These are phyloP conservation scores for Nigrospora osmanthi DNA, from an alignment of 2,329 filamentous ascomycete genomes.

Conservation along the genomic window DNA sequence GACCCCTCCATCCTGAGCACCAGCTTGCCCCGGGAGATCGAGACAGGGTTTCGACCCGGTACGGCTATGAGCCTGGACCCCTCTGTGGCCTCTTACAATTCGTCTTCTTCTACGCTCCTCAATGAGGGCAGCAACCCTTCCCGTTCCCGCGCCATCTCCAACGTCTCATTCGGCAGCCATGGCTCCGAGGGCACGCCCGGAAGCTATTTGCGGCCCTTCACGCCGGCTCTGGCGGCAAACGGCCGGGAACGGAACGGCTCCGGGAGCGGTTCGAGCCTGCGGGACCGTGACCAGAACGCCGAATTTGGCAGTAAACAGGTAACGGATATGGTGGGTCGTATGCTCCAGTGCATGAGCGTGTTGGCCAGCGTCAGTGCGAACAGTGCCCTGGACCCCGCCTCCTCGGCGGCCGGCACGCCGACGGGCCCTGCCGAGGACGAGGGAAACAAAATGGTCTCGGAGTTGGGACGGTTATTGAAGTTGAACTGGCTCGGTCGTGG, in stretches of 20 bases:
- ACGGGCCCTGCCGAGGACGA: constrained; percentile 46
- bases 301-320: constrained; percentile 65
- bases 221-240: constrained; percentile 20
- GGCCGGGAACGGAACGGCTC: constrained; percentile 1
- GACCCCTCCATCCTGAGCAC: constrained; percentile 25
- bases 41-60: constrained; percentile 48
- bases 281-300: constrained; percentile 47
- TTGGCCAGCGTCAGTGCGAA: constrained; percentile 59
- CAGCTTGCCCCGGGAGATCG: constrained; percentile 3
- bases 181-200: constrained; percentile 29
- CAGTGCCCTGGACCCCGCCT: constrained; percentile 2
- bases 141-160: constrained; percentile 76
- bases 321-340: constrained; percentile 87
- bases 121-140: constrained; percentile 46
- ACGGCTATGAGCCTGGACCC: constrained; percentile 71
- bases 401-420: neutral
- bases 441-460: constrained; percentile 69
- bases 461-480: constrained; percentile 81
- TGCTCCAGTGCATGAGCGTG: constrained; percentile 94
- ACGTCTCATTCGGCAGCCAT: constrained; percentile 61
- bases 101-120: constrained; percentile 71
- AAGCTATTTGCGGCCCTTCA: constrained; percentile 41
- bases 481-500: constrained; percentile 94
- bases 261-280: constrained; percentile 11
- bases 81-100: constrained; percentile 70